phyloP scores from a whole-genome alignment of 495 filamentous ascomycete genomes.

The Penicillium longicatenatum region DNA sequence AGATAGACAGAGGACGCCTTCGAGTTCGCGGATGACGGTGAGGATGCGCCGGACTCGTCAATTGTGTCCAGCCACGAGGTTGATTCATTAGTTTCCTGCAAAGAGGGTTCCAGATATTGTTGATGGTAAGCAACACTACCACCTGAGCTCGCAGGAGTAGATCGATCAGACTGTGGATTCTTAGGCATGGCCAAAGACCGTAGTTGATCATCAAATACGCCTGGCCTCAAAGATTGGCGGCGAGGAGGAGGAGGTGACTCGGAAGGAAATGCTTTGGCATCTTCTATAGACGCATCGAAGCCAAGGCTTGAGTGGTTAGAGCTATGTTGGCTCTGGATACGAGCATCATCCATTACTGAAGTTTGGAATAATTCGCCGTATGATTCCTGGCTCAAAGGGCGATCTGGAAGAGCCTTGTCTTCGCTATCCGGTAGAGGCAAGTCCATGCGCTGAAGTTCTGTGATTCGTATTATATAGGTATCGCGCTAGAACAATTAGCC shows the following conservation, averaged over 20 bases:
- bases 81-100: conserved; percentile 64
- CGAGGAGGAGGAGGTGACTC: conserved; percentile 40
- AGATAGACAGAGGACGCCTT: conserved; percentile 69
- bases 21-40: conserved; percentile 78
- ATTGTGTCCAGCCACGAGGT: conserved; percentile 97
- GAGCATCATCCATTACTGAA: conserved; percentile 45
- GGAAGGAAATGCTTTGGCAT: conserved; percentile 21
- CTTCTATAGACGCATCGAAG: conserved; percentile 25
- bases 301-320: conserved; percentile 23
- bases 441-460: conserved; percentile 74
- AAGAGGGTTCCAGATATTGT: conserved; percentile 31
- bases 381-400: conserved; percentile 73
- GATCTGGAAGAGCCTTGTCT: conserved; percentile 73
- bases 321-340: conserved; percentile 22
- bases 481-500: conserved; percentile 59
- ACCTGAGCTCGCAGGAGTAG: conserved; percentile 20
- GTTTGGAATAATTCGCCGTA: conserved; percentile 48
- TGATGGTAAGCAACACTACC: conserved; percentile 15
- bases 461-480: conserved; percentile 86
- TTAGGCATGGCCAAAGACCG: not conserved
- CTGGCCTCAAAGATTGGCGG: conserved; percentile 43
- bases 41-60: conserved; percentile 88
- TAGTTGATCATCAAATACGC: conserved; percentile 18
- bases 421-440: conserved; percentile 55
- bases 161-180: conserved; percentile 23